Base-by-base conservation (phyloP, 169 alveolate species). In the Plasmodium sp. region DNA sequence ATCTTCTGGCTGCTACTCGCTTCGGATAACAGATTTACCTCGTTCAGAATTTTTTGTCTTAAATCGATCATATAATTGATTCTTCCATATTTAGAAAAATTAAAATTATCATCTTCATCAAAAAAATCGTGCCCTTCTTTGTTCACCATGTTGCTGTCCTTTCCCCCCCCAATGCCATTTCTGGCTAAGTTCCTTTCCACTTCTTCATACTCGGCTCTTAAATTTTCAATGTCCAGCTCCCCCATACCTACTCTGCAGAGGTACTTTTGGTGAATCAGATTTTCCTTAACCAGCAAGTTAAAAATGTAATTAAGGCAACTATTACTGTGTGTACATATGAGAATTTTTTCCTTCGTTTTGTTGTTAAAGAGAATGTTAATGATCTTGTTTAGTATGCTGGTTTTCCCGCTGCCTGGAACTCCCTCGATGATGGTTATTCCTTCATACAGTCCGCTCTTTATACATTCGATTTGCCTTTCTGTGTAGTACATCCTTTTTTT, bases 331-430 rank as follows among this genome's bases (percentile, higher is more conserved):
- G 99, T 96, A 45, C 97, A 96, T 18, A 98, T 84, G 72, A 98
- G 96, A 41, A 97, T 98, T 95, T 97, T 97, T 93, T 98, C 99
- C 72, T 97, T 94, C 22, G 98, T 98, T 75, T 93, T 93, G 95
- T 97, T 98, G 92, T 97, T 96, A 95, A 97, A 98, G 62, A 98
- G 96, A 91, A 98, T 95, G 81, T 97, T 97, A 51, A 98, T 98
- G n/a, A 98, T 97, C 95, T 98, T 98, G 81, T 98, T 98, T 3
- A 98, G 98, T 2, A 98, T 97, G 93, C 98, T 99, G 5, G 99
- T 98, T 94, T 98, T 98, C 14, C 98, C 98, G 27, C 97, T 93
- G 6, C 99, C 99, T 0, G 99, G 99, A 9, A 99, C 99, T 5
- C 99, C 99, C 54, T 98, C 98, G 27, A 98, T 97, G 93, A 98